Evolutionary conservation across 106 monocot species (phyloP), one percentile per base, ranked within the genome.

Genomic region (Acorus gramineus): DNA sequence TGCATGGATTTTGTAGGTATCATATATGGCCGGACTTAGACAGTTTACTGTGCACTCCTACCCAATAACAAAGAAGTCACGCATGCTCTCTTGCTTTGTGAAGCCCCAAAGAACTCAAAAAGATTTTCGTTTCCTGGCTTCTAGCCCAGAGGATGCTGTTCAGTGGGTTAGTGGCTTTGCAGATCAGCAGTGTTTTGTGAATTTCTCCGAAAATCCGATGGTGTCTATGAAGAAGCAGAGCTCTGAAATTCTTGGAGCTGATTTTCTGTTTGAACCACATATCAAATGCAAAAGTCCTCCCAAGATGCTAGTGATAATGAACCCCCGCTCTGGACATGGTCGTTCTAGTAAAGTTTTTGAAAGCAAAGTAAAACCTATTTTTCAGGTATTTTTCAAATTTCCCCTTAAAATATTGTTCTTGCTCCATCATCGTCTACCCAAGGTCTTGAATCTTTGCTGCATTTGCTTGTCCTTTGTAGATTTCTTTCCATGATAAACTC

Each of bases 281-380:
- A 57, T 57, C 13, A 57, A 57, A 11, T 57, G n/a, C 8, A 57
- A 57, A 14, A 57, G 5, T 11, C 13, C 57, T 11, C 57, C 57
- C 57, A 57, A 57, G 13, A 12, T 57, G 8, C 13, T 57, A 11
- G 13, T 57, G 8, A 57, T 57, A 57, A 0, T 57, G 57, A 57
- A 57, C 13, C 57, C 57, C 5, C 13, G 57, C 13, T 57, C 57
- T 14, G 57, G 57, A 14, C 57, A 57, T 57, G 57, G 57, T 5
- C 57, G 57, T 14, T 57, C 57, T 11, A 57, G 57, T 57, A 57
- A 57, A 14, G 57, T 57, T 14, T 57, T 57, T 57, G 5, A 57
- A 11, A 12, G 57, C 6, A 57, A 14, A 57, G 57, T 57, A 11
- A 12, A 57, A 57, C 57, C 6, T 11, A 57, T 57, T 57, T 57